These are phyloP conservation scores for Podila epicladia DNA, from an alignment of 192 early-diverging fungal species.

Conservation along the genomic window DNA sequence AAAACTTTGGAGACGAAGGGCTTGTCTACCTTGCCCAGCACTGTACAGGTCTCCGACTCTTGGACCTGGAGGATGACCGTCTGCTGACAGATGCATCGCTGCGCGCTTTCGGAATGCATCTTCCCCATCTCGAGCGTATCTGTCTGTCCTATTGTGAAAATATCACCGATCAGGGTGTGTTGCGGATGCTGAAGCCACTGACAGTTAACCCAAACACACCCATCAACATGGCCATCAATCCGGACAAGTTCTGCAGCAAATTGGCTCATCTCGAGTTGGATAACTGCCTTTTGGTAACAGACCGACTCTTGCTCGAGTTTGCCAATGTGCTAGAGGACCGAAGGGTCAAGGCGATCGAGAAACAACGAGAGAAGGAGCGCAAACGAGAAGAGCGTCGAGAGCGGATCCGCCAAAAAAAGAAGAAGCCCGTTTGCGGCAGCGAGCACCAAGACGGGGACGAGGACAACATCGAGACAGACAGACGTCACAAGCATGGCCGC, in stretches of 20 bases:
- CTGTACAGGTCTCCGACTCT: constrained; percentile 13
- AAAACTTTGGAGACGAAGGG: constrained; percentile 52
- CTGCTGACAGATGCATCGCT: constrained; percentile 43
- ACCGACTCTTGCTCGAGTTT: constrained; percentile 53
- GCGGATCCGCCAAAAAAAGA: constrained; percentile 21
- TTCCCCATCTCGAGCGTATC: constrained; percentile 33
- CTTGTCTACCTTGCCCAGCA: constrained; percentile 40
- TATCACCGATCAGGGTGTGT: constrained; percentile 41
- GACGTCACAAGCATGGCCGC: neutral
- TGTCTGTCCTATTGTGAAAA: constrained; percentile 46
- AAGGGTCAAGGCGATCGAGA: constrained; percentile 10
- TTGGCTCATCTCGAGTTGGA: constrained; percentile 57
- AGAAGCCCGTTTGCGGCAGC: constrained; percentile 1
- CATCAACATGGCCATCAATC: neutral
- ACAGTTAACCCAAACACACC: constrained; percentile 37
- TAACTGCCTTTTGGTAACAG: constrained; percentile 56
- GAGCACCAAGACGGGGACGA: neutral
- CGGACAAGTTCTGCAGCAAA: constrained; percentile 29
- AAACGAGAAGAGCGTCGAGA: constrained; percentile 33
- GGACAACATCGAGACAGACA: neutral
- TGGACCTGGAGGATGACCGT: constrained; percentile 37
- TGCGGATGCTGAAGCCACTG: constrained; percentile 26
- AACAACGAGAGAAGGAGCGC: constrained; percentile 19
- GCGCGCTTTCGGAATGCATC: constrained; percentile 48
- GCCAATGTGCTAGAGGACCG: constrained; percentile 53